Evolutionary conservation across 805 yeast genomes (phyloP).

Genomic region (Saccharomyces jurei): DNA sequence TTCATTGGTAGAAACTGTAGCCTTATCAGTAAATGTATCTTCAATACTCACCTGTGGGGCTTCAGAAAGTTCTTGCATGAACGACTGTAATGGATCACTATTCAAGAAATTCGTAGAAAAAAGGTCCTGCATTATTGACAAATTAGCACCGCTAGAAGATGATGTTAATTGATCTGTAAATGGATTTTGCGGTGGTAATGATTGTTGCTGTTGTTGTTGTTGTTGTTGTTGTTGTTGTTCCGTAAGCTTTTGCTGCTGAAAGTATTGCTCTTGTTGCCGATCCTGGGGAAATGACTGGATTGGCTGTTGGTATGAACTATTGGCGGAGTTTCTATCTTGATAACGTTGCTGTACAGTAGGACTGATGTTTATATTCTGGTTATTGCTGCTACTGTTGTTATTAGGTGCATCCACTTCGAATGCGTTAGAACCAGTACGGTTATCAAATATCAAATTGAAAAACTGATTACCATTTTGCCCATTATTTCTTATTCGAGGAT

Average conservation of each 20-base stretch:
- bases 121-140: constrained; percentile 8
- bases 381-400: neutral
- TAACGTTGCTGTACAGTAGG: neutral
- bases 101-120: constrained; percentile 15
- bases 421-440: neutral
- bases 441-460: constrained; percentile 16
- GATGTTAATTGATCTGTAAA: neutral
- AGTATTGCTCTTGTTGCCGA: neutral
- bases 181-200: neutral
- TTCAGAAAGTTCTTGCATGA: constrained; percentile 16
- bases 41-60: constrained; percentile 5
- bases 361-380: neutral
- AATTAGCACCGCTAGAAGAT: neutral
- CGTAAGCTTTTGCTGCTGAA: neutral
- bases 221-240: neutral
- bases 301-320: neutral
- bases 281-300: neutral
- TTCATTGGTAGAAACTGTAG: neutral
- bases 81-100: constrained; percentile 17
- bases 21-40: neutral
- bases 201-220: constrained; percentile 4
- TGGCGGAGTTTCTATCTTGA: neutral
- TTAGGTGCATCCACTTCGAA: neutral
- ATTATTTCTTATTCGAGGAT: neutral
- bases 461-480: constrained; percentile 9